Conservation (phyloP, 139 green algal genomes). For the Coelastrella sp. region DNA sequence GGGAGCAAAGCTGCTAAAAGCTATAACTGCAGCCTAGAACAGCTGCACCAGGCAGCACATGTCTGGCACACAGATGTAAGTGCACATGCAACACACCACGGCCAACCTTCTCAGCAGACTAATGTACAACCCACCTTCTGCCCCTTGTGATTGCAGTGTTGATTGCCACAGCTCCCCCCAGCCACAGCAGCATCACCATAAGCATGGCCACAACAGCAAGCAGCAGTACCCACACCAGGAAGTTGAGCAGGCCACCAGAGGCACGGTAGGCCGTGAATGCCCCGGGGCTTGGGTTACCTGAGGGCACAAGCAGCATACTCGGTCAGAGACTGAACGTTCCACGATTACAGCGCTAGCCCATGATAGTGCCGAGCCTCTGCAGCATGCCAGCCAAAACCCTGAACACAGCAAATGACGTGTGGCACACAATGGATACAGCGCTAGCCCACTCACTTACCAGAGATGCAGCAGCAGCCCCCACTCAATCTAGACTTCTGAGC, state of each 20-base stretch:
- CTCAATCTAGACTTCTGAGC: not conserved
- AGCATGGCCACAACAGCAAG: conserved; percentile 1
- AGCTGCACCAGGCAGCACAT: no score
- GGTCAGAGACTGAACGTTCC: no score
- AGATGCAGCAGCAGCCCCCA: conserved; percentile 7
- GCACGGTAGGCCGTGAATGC: not conserved
- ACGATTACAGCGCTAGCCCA: no score
- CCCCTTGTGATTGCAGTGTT: conserved; percentile 11
- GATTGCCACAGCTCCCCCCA: conserved; percentile 12
- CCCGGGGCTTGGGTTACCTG: conserved; percentile 17
- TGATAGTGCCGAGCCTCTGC: no score
- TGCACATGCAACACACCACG: no score
- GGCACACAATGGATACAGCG: no score
- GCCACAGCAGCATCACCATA: conserved; percentile 39
- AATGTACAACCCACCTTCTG: conserved; percentile 10
- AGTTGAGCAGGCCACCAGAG: not conserved
- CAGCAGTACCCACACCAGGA: conserved; percentile 38
- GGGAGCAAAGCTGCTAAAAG: no score
- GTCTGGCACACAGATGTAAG: not conserved
- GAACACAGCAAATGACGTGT: no score
- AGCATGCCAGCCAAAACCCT: no score
- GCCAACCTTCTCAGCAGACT: no score
- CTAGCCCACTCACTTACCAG: conserved; percentile 28
- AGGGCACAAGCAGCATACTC: no score
- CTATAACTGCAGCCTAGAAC: no score